A percentile compares a stretch with the other conserved stretches of the same genome.
These are phyloP conservation scores for Fagopyrum homotropicum DNA, from an alignment of 148 eudicot genomes.

Conservation along the genomic window DNA sequence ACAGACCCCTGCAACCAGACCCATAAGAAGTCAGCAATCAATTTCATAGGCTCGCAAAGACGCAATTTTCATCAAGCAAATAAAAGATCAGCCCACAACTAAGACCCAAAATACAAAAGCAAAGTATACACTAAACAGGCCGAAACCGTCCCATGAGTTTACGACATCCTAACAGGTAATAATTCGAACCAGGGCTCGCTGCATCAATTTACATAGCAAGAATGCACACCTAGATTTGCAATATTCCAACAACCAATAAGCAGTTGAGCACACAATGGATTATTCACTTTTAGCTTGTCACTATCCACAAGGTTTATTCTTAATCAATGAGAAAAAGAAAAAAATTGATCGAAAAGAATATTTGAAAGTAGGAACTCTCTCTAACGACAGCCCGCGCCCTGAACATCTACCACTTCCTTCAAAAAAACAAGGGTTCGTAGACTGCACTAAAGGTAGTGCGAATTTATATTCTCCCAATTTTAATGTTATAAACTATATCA, in stretches of 20 bases:
- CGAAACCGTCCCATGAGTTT: not conserved
- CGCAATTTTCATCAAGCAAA: not conserved
- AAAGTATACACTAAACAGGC: not conserved
- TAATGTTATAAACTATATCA: not conserved
- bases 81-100: not conserved
- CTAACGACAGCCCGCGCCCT: no score
- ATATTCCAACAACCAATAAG: not conserved
- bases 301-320: not conserved
- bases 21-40: slow-evolving; percentile 1
- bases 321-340: not conserved
- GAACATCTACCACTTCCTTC: no score
- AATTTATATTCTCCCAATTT: not conserved
- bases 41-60: not conserved
- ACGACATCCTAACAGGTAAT: not conserved
- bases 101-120: not conserved
- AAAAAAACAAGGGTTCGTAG: not conserved
- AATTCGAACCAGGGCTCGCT: not conserved
- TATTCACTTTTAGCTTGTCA: not conserved
- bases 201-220: not conserved
- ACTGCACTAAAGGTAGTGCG: not conserved
- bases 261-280: not conserved
- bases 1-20: slow-evolving; percentile 1
- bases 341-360: not conserved
- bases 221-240: not conserved
- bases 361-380: not conserved